Evolutionary conservation across 495 filamentous ascomycete species (phyloP).

Genomic region (Zalerion maritima): DNA sequence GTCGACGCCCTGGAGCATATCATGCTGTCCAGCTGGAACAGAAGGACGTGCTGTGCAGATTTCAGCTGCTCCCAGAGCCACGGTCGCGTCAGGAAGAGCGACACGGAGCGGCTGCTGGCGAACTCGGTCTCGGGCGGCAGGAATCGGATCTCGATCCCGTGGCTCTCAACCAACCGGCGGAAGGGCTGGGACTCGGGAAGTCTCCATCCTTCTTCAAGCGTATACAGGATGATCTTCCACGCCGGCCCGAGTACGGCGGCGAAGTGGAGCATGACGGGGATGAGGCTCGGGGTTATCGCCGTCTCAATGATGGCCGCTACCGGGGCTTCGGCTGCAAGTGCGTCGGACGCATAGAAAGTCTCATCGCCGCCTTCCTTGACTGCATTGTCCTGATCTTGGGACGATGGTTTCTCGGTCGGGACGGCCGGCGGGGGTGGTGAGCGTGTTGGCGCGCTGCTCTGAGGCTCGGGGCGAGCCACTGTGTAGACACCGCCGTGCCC

Average conservation of each 20-base stretch:
- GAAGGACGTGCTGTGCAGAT: constrained; percentile 14
- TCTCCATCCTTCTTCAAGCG: constrained; percentile 6
- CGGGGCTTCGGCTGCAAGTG: too few species aligned
- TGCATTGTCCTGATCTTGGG: too few species aligned
- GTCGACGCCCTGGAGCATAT: constrained; percentile 14
- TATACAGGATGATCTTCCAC: constrained; percentile 20
- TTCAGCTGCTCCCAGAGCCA: constrained; percentile 18
- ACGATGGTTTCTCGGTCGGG: too few species aligned
- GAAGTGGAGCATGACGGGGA: constrained; percentile 17
- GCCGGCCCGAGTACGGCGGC: constrained; percentile 13
- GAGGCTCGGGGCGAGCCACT: too few species aligned
- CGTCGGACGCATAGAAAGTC: too few species aligned
- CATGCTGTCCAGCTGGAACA: constrained; percentile 22
- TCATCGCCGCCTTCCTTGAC: too few species aligned
- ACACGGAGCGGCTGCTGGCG: constrained; percentile 5
- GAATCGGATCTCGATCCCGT: constrained; percentile 7
- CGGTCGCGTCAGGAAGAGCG: constrained; percentile 6
- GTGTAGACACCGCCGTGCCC: too few species aligned
- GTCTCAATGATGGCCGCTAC: constrained; percentile 13
- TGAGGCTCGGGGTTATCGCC: constrained; percentile 4
- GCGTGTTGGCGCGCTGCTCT: too few species aligned
- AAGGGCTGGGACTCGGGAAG: constrained; percentile 4
- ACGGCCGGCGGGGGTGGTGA: too few species aligned
- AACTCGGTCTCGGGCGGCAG: constrained; percentile 5
- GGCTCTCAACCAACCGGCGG: constrained; percentile 3